Percentiles rank a stretch among this genome's conserved stretches.
Evolutionary conservation across 305 asterid genomes (phyloP).

Genomic region (Solanum hybrid): DNA sequence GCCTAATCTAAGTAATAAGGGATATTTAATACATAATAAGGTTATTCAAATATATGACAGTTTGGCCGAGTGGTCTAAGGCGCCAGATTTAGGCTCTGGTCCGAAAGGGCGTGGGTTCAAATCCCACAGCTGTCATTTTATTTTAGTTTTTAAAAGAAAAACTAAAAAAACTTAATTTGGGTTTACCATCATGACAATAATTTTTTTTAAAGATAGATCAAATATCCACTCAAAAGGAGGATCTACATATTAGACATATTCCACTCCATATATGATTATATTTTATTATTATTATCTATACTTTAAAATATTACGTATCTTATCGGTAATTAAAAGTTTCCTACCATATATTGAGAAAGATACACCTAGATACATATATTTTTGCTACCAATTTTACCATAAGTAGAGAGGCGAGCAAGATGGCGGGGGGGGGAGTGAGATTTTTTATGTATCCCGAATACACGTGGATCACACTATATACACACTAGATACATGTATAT

Average conservation of each 20-base stretch:
- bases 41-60: conserved; percentile 17
- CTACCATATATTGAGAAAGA: background rate
- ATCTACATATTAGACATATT: background rate
- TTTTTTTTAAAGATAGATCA: no score
- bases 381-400: background rate
- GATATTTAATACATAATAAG: background rate
- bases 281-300: no score
- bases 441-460: background rate
- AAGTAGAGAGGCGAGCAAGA: background rate
- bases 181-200: background rate
- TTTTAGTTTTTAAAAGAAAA: background rate
- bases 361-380: no score
- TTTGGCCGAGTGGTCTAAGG: conserved; percentile 99
- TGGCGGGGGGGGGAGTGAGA: background rate
- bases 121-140: conserved; percentile 55
- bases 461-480: no score
- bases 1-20: background rate
- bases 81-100: conserved; percentile 99
- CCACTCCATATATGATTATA: background rate
- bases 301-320: background rate
- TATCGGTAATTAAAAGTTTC: no score
- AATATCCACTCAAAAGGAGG: background rate
- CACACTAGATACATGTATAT: no score
- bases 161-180: background rate
- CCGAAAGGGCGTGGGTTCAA: conserved; percentile 99